These are phyloP conservation scores for Pugionium cornutum DNA, from an alignment of 345 rosid genomes.

Conservation along the genomic window DNA sequence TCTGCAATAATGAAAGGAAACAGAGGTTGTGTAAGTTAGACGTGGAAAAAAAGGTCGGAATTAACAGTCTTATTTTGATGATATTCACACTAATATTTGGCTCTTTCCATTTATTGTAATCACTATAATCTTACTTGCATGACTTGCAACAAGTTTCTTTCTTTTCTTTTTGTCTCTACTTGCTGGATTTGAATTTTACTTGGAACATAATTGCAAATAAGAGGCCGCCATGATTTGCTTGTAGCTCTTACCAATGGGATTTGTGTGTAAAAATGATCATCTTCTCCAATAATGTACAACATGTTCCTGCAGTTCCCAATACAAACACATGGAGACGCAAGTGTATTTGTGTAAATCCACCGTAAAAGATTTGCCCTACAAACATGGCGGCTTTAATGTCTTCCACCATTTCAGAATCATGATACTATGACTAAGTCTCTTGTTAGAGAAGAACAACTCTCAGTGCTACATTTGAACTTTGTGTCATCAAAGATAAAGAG, in stretches of 20 bases:
- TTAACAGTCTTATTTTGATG: no score
- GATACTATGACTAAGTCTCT: no score
- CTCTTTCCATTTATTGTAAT: no score
- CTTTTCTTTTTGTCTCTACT: background rate
- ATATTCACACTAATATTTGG: no score
- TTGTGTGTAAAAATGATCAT: background rate
- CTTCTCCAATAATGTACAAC: background rate
- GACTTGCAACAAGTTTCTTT: background rate
- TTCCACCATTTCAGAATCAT: no score
- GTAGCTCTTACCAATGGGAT: background rate
- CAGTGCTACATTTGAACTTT: no score
- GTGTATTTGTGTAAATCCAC: background rate
- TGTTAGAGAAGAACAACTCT: no score
- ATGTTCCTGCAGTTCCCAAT: background rate
- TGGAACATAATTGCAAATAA: background rate
- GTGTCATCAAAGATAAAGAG: no score
- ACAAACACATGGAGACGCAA: no score
- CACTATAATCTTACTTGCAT: no score
- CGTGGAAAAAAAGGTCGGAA: no score
- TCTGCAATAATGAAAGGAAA: background rate
- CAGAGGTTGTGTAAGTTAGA: background rate
- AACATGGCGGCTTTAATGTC: background rate
- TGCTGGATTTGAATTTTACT: background rate
- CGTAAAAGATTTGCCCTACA: background rate
- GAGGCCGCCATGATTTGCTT: background rate